Percentiles rank a stretch among this genome's conserved stretches.
Evolutionary conservation across 352 stramenopile species (phyloP).

Genomic region (Phytophthora cryptogea): DNA sequence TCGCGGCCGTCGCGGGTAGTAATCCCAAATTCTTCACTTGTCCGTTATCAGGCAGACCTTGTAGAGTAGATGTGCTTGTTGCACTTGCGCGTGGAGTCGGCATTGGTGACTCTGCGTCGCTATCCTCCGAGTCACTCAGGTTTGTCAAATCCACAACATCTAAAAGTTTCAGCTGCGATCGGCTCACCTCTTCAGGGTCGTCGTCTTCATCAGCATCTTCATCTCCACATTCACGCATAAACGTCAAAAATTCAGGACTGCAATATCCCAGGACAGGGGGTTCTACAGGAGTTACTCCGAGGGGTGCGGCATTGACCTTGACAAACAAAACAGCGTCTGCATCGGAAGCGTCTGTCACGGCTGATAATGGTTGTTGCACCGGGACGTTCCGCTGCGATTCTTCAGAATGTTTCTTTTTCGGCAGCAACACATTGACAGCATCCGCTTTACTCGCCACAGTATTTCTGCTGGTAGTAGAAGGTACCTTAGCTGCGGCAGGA

Average conservation of each 20-base stretch:
- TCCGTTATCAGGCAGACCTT: neutral
- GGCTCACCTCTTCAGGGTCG: constrained; percentile 44
- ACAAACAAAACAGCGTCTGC: constrained; percentile 10
- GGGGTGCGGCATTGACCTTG: constrained; percentile 9
- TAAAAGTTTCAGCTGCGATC: constrained; percentile 43
- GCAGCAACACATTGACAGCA: constrained; percentile 19
- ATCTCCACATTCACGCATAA: constrained; percentile 52
- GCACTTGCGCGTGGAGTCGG: constrained; percentile 11
- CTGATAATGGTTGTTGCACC: constrained; percentile 1
- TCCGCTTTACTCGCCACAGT: constrained; percentile 1
- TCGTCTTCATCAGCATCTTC: constrained; percentile 44
- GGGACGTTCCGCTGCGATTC: neutral
- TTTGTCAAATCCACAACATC: constrained; percentile 69
- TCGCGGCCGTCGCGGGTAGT: neutral
- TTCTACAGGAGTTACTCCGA: constrained; percentile 21
- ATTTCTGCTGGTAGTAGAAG: neutral
- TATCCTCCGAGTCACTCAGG: constrained; percentile 55
- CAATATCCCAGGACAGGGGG: constrained; percentile 38
- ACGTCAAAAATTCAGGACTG: constrained; percentile 46
- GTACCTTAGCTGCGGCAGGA: neutral
- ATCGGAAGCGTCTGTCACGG: constrained; percentile 4
- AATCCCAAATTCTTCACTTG: neutral
- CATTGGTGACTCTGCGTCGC: constrained; percentile 32
- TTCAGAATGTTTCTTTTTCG: constrained; percentile 35
- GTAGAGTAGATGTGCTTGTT: neutral